Base-by-base conservation (phyloP, 345 rosid genomes). In the Populus simonii region DNA sequence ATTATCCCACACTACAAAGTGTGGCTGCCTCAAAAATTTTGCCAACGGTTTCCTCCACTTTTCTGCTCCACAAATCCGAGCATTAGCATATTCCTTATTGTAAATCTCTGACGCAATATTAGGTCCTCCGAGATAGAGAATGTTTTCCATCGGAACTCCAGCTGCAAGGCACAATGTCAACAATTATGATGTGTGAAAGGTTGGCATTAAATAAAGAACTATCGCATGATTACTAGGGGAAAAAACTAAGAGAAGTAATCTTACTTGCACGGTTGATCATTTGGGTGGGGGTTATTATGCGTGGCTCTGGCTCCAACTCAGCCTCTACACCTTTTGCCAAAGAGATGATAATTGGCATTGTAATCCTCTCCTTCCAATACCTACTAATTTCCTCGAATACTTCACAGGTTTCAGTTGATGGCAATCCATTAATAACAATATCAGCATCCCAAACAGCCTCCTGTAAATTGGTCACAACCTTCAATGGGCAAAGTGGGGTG, bases 361-460 rank as follows among this genome's bases (percentile, higher is more conserved):
- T 84, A 25, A 96, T 86, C 67, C 98, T 91, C 83, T 96, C 98
- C 83, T 93, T 85, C 99, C 99, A 96, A 74, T 93, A 96, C 71
- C 43, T 82, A 62, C 90, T 90, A 69, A 96, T 93, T 84, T 96
- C 98, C 82, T 93, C 94, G 72, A 96, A 96, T 74, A 96, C 98
- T 85, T 87, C 83, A 0, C 72, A 80, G 7, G 97, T 92, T 82
- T 96, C 98, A 0, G 98, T 93, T 11, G 99, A 96, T 61, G 99
- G 99, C 88, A 96, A 85, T 22, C 97, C 99, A 83, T 96, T 96
- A 66, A 96, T 89, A 63, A 96, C 94, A 47, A 96, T 85, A 83
- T 96, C 99, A 15, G 99, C 98, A 88, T 96, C 99, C 98, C 99
- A 96, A 53, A 93, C 94, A 76, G 97, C 99, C 85, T 96, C 99